Base-by-base conservation (phyloP, 208 protist genomes). In the Leishmania lainsoni region DNA sequence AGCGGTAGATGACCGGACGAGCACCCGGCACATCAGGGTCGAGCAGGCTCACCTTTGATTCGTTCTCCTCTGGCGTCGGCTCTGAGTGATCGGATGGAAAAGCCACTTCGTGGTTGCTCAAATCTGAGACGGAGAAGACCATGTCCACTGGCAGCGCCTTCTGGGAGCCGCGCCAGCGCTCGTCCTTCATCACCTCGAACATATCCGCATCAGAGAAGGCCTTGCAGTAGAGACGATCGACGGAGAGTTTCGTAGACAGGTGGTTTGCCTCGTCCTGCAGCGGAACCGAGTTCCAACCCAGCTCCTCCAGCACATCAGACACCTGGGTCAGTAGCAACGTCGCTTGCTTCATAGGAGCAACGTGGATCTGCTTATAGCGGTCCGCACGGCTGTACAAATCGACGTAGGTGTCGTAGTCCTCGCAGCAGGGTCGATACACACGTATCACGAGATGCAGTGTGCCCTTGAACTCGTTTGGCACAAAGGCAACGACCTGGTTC, bases 401-500 rank as follows among this genome's bases (percentile, higher is more conserved):
- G 10, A 96, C 85, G 80, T 95, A 97, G 68, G 80, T 94, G 61
- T 98, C 94, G 84, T 86, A 95, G 75, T 98, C 93, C 79, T 98
- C 92, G 65, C 81, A 86, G 72, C 88, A 88, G 35, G 89, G 93
- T 8, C 94, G 89, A 65, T 88, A 94, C 5, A 94, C 92, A 69
- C 90, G 92, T 29, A 92, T 71, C 49, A 95, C 79, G 56, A 98
- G 77, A 75, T 96, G 85, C 49, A 98, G 87, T 32, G 87, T 91
- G 42, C 80, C 77, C n/a, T 86, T 71, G 79, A 95, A 96, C 81
- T 96, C 94, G 54, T 89, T 89, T 4, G 94, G 94, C 39, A 98
- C 89, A 66, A 96, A 98, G 16, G 86, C 80, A 14, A 96, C 89
- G 29, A 91, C 89, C 71, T 87, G 83, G 73, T 94, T 94, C n/a